phyloP scores from a whole-genome alignment of 257 asterid species.

The Jacaranda mimosifolia region DNA sequence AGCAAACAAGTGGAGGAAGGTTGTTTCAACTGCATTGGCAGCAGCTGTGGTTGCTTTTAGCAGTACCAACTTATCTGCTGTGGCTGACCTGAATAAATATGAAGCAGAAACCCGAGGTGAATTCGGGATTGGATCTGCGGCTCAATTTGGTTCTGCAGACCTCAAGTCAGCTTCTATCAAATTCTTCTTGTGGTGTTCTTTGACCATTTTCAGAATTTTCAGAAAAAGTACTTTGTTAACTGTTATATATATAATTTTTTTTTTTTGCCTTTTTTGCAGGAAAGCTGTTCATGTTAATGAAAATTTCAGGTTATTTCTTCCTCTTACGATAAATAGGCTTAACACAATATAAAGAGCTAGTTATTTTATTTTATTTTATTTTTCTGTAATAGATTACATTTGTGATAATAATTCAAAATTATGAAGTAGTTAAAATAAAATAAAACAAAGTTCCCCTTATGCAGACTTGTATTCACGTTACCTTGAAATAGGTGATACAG shows the following conservation, averaged over 20 bases:
- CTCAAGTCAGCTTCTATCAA: constrained; percentile 57
- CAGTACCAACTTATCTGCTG: constrained; percentile 55
- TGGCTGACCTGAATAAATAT: constrained; percentile 89
- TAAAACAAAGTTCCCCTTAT: constrained; percentile 19
- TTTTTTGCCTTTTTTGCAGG: constrained; percentile 56
- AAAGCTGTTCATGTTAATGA: constrained; percentile 89
- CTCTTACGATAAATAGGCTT: not conserved
- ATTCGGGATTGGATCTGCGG: constrained; percentile 97
- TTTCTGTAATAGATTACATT: no score
- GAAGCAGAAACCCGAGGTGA: constrained; percentile 98
- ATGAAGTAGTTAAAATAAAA: constrained; percentile 26
- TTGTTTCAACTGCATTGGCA: constrained; percentile 78
- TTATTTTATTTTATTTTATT: no score
- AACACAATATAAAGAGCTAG: not conserved
- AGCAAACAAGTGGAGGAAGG: constrained; percentile 64
- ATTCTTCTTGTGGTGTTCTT: not conserved
- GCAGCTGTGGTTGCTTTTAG: constrained; percentile 77
- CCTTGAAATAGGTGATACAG: constrained; percentile 66
- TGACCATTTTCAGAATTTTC: not conserved
- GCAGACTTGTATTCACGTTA: constrained; percentile 47
- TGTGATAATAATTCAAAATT: no score
- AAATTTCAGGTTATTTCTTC: constrained; percentile 77
- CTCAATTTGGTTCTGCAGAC: constrained; percentile 96
- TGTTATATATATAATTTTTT: not conserved
- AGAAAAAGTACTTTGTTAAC: not conserved